A percentile compares a stretch with the other conserved stretches of the same genome.
Evolutionary conservation across 177 flowering plant species (phyloP).

Genomic region (Tripterygium wilfordii): DNA sequence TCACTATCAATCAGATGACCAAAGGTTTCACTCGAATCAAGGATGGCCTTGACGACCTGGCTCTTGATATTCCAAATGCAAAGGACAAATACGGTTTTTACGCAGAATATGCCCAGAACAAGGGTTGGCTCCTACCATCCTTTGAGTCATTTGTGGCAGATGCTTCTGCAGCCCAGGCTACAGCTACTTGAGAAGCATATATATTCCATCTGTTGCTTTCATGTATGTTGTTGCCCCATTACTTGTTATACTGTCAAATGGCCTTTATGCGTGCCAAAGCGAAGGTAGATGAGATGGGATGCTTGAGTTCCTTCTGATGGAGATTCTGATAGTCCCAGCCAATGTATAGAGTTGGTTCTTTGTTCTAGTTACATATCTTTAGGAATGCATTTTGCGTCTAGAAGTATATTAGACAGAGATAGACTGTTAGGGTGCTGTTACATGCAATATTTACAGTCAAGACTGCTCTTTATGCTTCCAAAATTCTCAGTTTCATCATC

Average conservation of each 20-base stretch:
- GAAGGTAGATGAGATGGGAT: conserved; percentile 14
- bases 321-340: conserved; percentile 13
- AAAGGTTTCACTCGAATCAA: conserved; percentile 75
- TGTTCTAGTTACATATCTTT: conserved; percentile 3
- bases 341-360: conserved; percentile 18
- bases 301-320: conserved; percentile 17
- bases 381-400: background rate
- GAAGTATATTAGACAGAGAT: too few relatives aligned
- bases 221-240: conserved; percentile 17
- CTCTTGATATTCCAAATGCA: conserved; percentile 96
- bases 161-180: conserved; percentile 4
- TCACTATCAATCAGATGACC: conserved; percentile 89
- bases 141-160: conserved; percentile 28
- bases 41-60: conserved; percentile 86
- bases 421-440: too few relatives aligned
- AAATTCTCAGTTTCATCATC: too few relatives aligned
- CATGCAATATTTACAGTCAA: too few relatives aligned
- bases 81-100: conserved; percentile 64
- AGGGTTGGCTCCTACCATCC: conserved; percentile 66
- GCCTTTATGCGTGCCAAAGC: conserved; percentile 3
- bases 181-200: conserved; percentile 19
- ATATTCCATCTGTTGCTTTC: conserved; percentile 15
- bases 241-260: conserved; percentile 10
- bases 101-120: conserved; percentile 56
- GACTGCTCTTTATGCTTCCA: too few relatives aligned